Conservation (phyloP, 2,329 filamentous ascomycete genomes). For the Cladosporium sp. region DNA sequence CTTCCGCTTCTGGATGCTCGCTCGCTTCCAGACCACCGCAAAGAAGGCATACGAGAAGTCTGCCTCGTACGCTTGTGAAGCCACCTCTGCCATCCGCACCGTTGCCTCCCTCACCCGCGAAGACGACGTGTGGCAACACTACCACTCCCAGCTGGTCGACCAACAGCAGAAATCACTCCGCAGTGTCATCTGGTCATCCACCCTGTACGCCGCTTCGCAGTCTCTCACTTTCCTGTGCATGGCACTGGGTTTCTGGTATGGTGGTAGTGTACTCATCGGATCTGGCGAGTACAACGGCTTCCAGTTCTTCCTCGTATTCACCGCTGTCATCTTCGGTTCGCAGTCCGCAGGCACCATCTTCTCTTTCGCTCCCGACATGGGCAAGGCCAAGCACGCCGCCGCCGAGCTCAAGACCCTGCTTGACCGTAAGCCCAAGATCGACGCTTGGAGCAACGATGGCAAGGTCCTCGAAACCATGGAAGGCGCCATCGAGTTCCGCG, state of each 20-base stretch:
- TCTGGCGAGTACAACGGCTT: constrained; percentile 69
- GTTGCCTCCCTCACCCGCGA: constrained; percentile 89
- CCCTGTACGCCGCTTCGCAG: constrained; percentile 79
- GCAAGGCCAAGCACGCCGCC: constrained; percentile 84
- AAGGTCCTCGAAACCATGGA: constrained; percentile 60
- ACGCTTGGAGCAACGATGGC: constrained; percentile 73
- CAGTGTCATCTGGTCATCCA: constrained; percentile 71
- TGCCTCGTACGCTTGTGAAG: constrained; percentile 86
- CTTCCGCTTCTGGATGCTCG: constrained; percentile 79
- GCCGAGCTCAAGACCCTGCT: constrained; percentile 77
- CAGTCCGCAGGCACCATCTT: constrained; percentile 90
- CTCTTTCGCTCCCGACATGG: constrained; percentile 87
- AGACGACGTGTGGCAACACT: constrained; percentile 69
- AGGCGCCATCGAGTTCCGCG: constrained; percentile 80
- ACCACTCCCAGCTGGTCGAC: constrained; percentile 60
- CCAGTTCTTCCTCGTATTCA: constrained; percentile 91
- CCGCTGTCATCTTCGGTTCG: constrained; percentile 81
- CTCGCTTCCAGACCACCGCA: constrained; percentile 72
- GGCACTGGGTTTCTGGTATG: constrained; percentile 91
- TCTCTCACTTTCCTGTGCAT: constrained; percentile 79
- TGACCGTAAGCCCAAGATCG: constrained; percentile 75
- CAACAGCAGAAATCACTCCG: constrained; percentile 66
- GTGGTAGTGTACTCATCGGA: constrained; percentile 70
- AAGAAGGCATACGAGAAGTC: constrained; percentile 77
- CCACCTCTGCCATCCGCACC: constrained; percentile 88